Percentiles rank a stretch among this genome's conserved stretches.
These are phyloP conservation scores for Pulveroboletus sp. DNA, from an alignment of 768 basidiomycete species.

Conservation along the genomic window DNA sequence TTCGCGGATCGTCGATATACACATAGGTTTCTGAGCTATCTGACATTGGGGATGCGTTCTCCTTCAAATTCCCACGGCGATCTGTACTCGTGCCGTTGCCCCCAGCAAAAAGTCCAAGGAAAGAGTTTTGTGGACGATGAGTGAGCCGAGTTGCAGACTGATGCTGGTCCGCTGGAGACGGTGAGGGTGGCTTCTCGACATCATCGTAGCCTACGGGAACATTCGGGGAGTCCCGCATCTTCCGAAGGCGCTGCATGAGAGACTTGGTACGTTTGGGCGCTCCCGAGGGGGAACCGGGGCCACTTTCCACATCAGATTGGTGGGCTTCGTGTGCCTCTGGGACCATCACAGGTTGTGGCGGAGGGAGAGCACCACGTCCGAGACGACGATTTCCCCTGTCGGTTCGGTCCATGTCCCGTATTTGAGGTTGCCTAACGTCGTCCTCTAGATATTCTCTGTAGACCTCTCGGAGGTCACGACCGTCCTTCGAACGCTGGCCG, in stretches of 20 bases:
- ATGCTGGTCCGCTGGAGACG: conserved; percentile 34
- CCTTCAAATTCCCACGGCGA: conserved; percentile 34
- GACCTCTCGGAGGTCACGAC: conserved; percentile 46
- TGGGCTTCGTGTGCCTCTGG: conserved; percentile 50
- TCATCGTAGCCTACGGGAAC: conserved; percentile 58
- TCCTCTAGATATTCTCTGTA: conserved; percentile 44
- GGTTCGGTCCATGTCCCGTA: conserved; percentile 33
- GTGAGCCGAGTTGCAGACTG: conserved; percentile 44
- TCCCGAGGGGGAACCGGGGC: conserved; percentile 39
- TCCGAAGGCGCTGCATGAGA: conserved; percentile 83
- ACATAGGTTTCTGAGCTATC: conserved; percentile 54
- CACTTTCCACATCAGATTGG: conserved; percentile 33
- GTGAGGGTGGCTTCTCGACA: conserved; percentile 41
- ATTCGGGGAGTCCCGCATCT: conserved; percentile 83
- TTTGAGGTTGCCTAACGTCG: conserved; percentile 22
- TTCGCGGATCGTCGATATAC: conserved; percentile 49
- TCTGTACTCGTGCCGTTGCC: conserved; percentile 25
- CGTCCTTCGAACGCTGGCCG: conserved; percentile 41
- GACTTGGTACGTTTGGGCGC: conserved; percentile 72
- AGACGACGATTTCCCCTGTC: conserved; percentile 30
- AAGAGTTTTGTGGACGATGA: conserved; percentile 69
- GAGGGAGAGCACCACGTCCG: conserved; percentile 59
- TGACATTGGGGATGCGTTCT: conserved; percentile 29
- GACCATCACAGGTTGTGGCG: conserved; percentile 79
- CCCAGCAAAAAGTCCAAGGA: conserved; percentile 66